These are phyloP conservation scores for Torulaspora microellipsoides DNA, from an alignment of 805 yeast species.

Conservation along the genomic window DNA sequence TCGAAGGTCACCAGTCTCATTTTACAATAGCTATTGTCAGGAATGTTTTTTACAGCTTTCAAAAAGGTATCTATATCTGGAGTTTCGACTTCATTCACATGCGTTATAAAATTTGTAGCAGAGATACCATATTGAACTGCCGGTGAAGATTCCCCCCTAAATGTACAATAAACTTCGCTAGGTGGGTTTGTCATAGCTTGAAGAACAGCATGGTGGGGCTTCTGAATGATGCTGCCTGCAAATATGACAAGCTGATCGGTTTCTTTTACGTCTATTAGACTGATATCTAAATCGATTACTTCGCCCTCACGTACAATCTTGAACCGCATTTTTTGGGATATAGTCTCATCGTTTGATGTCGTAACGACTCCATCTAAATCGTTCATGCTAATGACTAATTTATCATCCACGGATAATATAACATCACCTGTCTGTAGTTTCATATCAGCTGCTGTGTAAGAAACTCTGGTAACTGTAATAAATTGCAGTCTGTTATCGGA, in stretches of 20 bases:
- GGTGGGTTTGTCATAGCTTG: constrained; percentile 76
- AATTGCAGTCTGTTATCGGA: constrained; percentile 67
- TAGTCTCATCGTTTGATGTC: constrained; percentile 40
- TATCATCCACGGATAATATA: constrained; percentile 62
- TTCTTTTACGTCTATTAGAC: constrained; percentile 56
- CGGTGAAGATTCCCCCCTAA: constrained; percentile 77
- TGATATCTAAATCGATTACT: constrained; percentile 56
- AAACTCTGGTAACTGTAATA: constrained; percentile 63
- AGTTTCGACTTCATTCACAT: constrained; percentile 74
- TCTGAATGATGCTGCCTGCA: constrained; percentile 80
- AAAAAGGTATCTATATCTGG: constrained; percentile 65
- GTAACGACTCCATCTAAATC: constrained; percentile 49
- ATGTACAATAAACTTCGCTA: constrained; percentile 76
- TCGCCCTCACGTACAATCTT: constrained; percentile 68
- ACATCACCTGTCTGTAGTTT: constrained; percentile 63
- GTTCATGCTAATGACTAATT: constrained; percentile 58
- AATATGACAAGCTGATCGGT: constrained; percentile 70
- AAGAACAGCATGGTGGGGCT: constrained; percentile 90
- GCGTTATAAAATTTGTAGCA: constrained; percentile 81
- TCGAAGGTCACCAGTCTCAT: constrained; percentile 80
- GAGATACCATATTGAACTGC: constrained; percentile 76
- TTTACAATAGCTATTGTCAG: constrained; percentile 77
- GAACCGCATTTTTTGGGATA: constrained; percentile 41
- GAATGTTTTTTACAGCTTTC: constrained; percentile 59
- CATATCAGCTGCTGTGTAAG: constrained; percentile 42